Conservation (phyloP, 1,139 yeast species). For the Debaryomycetaceae sp. region DNA sequence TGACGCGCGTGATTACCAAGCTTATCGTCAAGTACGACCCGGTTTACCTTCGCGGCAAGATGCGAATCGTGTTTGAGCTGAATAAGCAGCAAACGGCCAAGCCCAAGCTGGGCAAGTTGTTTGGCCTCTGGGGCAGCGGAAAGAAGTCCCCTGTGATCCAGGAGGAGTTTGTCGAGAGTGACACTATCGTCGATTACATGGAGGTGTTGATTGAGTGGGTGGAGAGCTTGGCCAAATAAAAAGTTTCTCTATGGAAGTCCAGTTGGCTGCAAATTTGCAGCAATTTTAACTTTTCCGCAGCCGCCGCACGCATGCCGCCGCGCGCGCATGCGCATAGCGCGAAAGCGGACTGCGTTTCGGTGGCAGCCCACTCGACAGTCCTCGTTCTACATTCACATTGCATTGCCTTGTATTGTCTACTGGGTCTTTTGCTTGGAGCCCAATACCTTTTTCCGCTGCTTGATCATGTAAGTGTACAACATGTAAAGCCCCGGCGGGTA, state of each 20-base stretch:
- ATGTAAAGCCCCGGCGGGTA: slow-evolving; percentile 87
- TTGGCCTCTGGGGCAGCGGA: slow-evolving; percentile 14
- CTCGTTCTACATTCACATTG: too few species aligned
- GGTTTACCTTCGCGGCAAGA: slow-evolving; percentile 27
- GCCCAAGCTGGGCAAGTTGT: slow-evolving; percentile 13
- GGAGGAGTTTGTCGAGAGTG: slow-evolving; percentile 27
- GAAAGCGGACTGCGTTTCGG: too few species aligned
- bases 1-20: slow-evolving; percentile 25
- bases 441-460: slow-evolving; percentile 73
- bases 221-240: slow-evolving; percentile 14
- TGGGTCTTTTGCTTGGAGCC: slow-evolving; percentile 24
- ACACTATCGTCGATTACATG: slow-evolving; percentile 33
- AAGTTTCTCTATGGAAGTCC: slow-evolving; percentile 3
- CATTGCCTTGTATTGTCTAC: too few species aligned
- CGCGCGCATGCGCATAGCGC: too few species aligned
- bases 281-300: too few species aligned
- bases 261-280: slow-evolving; percentile 1
- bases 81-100: slow-evolving; percentile 19
- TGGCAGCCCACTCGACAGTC: too few species aligned
- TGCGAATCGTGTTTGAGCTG: slow-evolving; percentile 33
- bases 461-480: slow-evolving; percentile 83
- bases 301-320: too few species aligned
- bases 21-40: slow-evolving; percentile 29
- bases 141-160: slow-evolving; percentile 8
- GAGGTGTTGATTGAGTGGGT: slow-evolving; percentile 30